Conservation (phyloP, 2,329 filamentous ascomycete species). For the Neoscytalidium dimidiatum region DNA sequence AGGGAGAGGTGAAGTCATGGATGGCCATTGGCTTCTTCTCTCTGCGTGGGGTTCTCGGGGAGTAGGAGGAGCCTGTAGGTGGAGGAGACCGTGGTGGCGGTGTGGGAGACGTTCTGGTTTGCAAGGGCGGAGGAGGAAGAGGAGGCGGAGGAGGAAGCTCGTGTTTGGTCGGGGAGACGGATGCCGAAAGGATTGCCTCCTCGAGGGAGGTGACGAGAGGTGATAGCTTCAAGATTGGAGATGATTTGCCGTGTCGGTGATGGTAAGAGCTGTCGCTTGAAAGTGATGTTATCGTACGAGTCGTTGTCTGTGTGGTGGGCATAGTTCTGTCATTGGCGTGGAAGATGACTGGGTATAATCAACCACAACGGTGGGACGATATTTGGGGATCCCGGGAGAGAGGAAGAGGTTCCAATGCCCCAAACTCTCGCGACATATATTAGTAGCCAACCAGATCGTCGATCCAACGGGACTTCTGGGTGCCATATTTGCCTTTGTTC, state of each 20-base stretch:
- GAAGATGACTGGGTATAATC: too few relatives aligned
- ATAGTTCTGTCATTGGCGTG: background rate
- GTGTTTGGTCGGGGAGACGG: background rate
- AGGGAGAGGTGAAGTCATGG: background rate
- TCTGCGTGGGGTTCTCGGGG: too few relatives aligned
- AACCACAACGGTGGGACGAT: too few relatives aligned
- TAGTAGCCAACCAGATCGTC: background rate
- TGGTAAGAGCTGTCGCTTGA: background rate
- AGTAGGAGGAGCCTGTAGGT: too few relatives aligned
- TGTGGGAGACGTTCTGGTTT: too few relatives aligned
- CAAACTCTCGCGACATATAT: background rate
- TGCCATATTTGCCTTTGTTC: background rate
- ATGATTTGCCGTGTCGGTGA: background rate
- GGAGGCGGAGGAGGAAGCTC: background rate
- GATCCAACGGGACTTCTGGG: background rate
- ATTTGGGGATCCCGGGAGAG: too few relatives aligned
- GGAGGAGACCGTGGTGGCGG: too few relatives aligned
- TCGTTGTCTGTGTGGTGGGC: background rate
- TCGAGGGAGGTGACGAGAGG: background rate
- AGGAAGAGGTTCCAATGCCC: background rate
- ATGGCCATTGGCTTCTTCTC: too few relatives aligned
- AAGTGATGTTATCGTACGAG: background rate
- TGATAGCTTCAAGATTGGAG: background rate
- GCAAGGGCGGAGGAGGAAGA: background rate
- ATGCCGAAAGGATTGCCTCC: background rate